Conservation (phyloP, 495 filamentous ascomycete species). For the Acidomyces sp. region DNA sequence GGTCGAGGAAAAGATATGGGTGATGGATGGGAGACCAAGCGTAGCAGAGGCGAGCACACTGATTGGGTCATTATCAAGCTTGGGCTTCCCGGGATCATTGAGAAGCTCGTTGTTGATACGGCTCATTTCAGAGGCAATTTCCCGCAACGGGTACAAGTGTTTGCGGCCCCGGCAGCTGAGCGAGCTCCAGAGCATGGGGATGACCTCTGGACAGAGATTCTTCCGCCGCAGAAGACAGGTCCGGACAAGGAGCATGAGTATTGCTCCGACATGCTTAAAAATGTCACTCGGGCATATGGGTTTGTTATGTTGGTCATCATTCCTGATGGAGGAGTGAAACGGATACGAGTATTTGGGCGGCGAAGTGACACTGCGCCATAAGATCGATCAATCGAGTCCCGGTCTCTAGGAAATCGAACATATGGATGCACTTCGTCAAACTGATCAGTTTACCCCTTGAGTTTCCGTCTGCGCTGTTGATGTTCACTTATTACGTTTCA, state of each 20-base stretch:
- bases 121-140: constrained; percentile 86
- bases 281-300: constrained; percentile 43
- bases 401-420: too few species aligned
- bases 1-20: constrained; percentile 85
- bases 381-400: too few species aligned
- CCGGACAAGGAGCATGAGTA: constrained; percentile 79
- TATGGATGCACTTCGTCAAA: too few species aligned
- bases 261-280: constrained; percentile 30
- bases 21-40: constrained; percentile 87
- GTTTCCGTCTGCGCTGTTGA: too few species aligned
- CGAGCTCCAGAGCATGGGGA: constrained; percentile 43
- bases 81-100: constrained; percentile 55
- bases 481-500: too few species aligned
- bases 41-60: constrained; percentile 62
- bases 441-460: too few species aligned
- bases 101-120: constrained; percentile 70
- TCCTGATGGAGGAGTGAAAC: constrained; percentile 84
- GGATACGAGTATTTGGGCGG: constrained; percentile 67
- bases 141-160: constrained; percentile 60
- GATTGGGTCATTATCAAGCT: constrained; percentile 79
- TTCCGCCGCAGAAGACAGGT: constrained; percentile 52
- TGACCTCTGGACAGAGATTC: constrained; percentile 55
- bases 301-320: constrained; percentile 84
- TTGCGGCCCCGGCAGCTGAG: constrained; percentile 44
- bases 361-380: constrained; percentile 26